A percentile compares a stretch with the other conserved stretches of the same genome.
These are phyloP conservation scores for Fragosphaeria purpurea DNA, from an alignment of 2,329 filamentous ascomycete species.

Conservation along the genomic window DNA sequence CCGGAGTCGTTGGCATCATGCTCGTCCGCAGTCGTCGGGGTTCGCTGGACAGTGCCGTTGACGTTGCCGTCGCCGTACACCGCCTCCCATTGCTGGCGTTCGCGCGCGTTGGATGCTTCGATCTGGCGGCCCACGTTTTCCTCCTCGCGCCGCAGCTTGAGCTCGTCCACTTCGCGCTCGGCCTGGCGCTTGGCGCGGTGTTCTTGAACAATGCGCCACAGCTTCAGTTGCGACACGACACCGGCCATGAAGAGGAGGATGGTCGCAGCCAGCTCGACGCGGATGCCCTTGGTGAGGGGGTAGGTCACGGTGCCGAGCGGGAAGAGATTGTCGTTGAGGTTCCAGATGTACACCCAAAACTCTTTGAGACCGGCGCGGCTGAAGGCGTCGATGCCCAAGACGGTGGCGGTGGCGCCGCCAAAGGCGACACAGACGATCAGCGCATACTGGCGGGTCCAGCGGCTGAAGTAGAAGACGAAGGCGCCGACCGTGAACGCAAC, in stretches of 20 bases:
- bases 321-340: conserved; percentile 69
- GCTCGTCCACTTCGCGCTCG: conserved; percentile 39
- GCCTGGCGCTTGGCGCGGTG: conserved; percentile 43
- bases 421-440: conserved; percentile 72
- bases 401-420: conserved; percentile 64
- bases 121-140: conserved; percentile 58
- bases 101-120: conserved; percentile 50
- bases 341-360: conserved; percentile 92
- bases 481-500: conserved; percentile 55
- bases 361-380: conserved; percentile 86
- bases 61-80: conserved; percentile 53
- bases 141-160: conserved; percentile 53
- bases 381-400: conserved; percentile 86
- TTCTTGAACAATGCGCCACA: conserved; percentile 73
- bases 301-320: conserved; percentile 68
- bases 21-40: conserved; percentile 18
- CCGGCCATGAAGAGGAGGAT: conserved; percentile 66
- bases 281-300: conserved; percentile 76
- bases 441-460: conserved; percentile 66
- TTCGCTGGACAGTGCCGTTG: background rate
- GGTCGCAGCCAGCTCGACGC: conserved; percentile 71
- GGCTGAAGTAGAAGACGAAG: conserved; percentile 70
- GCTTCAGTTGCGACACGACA: conserved; percentile 70
- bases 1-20: conserved; percentile 40
- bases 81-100: conserved; percentile 65